Conservation (phyloP, 1,139 yeast species). For the Saccharomycopsis hybrid region DNA sequence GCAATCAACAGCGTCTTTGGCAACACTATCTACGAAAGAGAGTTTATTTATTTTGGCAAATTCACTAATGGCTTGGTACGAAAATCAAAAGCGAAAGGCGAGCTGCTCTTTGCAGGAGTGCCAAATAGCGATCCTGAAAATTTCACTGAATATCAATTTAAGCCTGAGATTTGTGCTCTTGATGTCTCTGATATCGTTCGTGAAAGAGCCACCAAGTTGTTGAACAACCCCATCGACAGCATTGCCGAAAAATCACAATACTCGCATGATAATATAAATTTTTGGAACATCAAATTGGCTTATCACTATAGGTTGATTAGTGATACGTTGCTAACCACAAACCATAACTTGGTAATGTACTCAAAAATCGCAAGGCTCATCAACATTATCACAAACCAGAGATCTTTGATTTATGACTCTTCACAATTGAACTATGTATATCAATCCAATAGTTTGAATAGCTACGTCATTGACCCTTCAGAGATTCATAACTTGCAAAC, state of each 20-base stretch:
- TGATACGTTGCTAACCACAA: neutral
- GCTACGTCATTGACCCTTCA: neutral
- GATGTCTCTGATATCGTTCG: neutral
- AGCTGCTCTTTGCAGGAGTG: neutral
- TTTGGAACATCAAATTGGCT: constrained; percentile 13
- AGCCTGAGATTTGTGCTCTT: neutral
- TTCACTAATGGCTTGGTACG: neutral
- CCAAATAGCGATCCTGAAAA: neutral
- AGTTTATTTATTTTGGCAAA: constrained; percentile 17
- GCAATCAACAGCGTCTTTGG: constrained; percentile 12
- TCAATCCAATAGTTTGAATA: neutral
- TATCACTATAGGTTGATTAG: constrained; percentile 8
- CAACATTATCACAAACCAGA: constrained; percentile 4
- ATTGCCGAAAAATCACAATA: neutral
- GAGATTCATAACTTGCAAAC: neutral
- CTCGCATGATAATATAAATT: neutral
- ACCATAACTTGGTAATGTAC: neutral
- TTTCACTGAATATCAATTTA: neutral
- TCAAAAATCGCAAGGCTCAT: constrained; percentile 1
- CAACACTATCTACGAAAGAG: constrained; percentile 19
- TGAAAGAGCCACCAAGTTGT: too few species aligned
- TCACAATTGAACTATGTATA: constrained; percentile 11
- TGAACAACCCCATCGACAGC: too few species aligned
- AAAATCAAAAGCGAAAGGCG: too few species aligned
- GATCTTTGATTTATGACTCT: constrained; percentile 10